Percentiles rank a stretch among this genome's conserved stretches.
Evolutionary conservation across 1,139 yeast species (phyloP).

Genomic region (Blastobotrys buckinghamii): DNA sequence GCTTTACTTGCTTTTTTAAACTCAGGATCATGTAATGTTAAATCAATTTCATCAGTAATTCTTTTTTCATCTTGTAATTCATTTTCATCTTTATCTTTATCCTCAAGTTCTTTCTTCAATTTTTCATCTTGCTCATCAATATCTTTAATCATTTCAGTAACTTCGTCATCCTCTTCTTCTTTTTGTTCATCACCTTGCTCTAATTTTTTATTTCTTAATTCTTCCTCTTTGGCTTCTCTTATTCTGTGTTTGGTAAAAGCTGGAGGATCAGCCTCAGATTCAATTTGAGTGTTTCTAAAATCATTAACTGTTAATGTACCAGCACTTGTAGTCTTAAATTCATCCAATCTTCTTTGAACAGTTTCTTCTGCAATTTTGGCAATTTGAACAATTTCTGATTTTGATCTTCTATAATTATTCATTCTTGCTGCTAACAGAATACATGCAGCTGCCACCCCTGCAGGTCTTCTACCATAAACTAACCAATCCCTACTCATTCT

Average conservation of each 20-base stretch:
- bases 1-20: constrained; percentile 14
- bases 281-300: constrained; percentile 52
- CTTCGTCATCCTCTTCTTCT: constrained; percentile 5
- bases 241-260: constrained; percentile 46
- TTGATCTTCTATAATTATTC: constrained; percentile 90
- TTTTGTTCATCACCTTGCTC: neutral
- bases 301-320: constrained; percentile 67
- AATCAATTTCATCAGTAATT: constrained; percentile 18
- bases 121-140: constrained; percentile 8
- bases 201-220: neutral
- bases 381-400: constrained; percentile 89
- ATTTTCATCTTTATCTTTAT: constrained; percentile 12
- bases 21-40: constrained; percentile 19
- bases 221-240: constrained; percentile 17
- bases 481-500: constrained; percentile 96
- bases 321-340: constrained; percentile 72
- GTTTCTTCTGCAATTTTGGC: constrained; percentile 96
- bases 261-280: constrained; percentile 67
- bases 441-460: constrained; percentile 98
- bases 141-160: constrained; percentile 12
- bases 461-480: constrained; percentile 94
- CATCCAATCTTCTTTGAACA: constrained; percentile 80
- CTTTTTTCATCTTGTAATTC: constrained; percentile 16
- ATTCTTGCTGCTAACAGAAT: constrained; percentile 87
- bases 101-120: constrained; percentile 3